Evolutionary conservation across 2,329 filamentous ascomycete genomes (phyloP), one percentile per base, ranked within the genome.

Genomic region (Colletotrichum filicis): DNA sequence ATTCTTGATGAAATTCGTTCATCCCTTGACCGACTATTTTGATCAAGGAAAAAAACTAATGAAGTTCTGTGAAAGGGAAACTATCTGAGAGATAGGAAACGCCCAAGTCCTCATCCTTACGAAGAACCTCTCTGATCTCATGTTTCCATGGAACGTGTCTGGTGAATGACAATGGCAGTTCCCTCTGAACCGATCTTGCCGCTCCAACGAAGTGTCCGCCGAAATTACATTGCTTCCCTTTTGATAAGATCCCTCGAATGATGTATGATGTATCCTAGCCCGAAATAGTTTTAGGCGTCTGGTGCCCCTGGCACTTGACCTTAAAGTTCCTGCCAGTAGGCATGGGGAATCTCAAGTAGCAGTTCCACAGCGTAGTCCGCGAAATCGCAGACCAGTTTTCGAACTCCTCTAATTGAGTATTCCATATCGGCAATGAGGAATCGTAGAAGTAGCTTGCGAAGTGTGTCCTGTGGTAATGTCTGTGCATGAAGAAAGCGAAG

Each of bases 221-320:
- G 5, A 19, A 14, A 16, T 19, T 19, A 1, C 14, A 14, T 1
- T 0, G 6, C 37, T 7, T 42, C 1, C 37, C 37, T 42, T 4
- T 3, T 19, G 37, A 19, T 19, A 3, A 42, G 0, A 14, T 1
- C 16, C 35, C 19, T 49, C 1, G 42, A 49, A 49, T 49, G 7
- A 9, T 0, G 0, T 49, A 32, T 1, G 7, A 9, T 1, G 5
- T 49, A 32, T 0, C 7, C 8, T 3, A 2, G 1, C 42, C 19
- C 42, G 19, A 7, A 19, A 49, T 1, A 19, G 8, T 4, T 19
- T 0, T 19, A 19, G n/a, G 19, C 42, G 19, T 0, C 19, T 8
- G 3, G 16, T n/a, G 42, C 42, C 19, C 1, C 1, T 42, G 2
- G 6, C 42, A 5, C 6, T 16, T 1, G 14, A 16, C 6, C 9